These are phyloP conservation scores for Coemansia erecta DNA, from an alignment of 192 early-diverging fungal genomes.

Conservation along the genomic window DNA sequence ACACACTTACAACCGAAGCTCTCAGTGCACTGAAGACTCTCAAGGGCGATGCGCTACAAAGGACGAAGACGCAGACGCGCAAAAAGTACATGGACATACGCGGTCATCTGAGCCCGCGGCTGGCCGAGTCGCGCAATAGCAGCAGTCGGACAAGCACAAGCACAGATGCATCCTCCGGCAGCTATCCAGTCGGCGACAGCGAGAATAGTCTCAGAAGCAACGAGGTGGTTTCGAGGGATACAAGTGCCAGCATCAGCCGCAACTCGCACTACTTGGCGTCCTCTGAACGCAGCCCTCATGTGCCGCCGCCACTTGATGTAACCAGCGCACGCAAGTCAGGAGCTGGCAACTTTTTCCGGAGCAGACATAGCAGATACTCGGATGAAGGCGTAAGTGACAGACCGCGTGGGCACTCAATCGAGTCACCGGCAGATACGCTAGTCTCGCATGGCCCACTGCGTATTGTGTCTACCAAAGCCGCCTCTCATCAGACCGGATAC, in stretches of 20 bases:
- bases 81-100: constrained; percentile 41
- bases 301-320: constrained; percentile 36
- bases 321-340: constrained; percentile 7
- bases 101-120: constrained; percentile 27
- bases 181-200: background rate
- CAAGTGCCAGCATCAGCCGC: background rate
- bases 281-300: background rate
- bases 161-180: background rate
- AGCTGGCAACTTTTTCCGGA: constrained; percentile 3
- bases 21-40: constrained; percentile 20
- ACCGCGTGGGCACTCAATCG: constrained; percentile 6
- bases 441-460: constrained; percentile 13
- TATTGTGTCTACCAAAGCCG: constrained; percentile 3
- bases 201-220: background rate
- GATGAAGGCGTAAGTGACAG: background rate
- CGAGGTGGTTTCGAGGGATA: background rate
- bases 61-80: constrained; percentile 46
- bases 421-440: constrained; percentile 40
- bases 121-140: constrained; percentile 12
- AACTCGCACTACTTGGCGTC: background rate
- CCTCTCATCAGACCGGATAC: background rate
- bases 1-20: constrained; percentile 46
- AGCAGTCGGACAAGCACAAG: constrained; percentile 8
- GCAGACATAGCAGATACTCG: background rate
- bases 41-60: constrained; percentile 30